Evolutionary conservation across 2,329 filamentous ascomycete species (phyloP).

Genomic region (Diaporthe amygdali): DNA sequence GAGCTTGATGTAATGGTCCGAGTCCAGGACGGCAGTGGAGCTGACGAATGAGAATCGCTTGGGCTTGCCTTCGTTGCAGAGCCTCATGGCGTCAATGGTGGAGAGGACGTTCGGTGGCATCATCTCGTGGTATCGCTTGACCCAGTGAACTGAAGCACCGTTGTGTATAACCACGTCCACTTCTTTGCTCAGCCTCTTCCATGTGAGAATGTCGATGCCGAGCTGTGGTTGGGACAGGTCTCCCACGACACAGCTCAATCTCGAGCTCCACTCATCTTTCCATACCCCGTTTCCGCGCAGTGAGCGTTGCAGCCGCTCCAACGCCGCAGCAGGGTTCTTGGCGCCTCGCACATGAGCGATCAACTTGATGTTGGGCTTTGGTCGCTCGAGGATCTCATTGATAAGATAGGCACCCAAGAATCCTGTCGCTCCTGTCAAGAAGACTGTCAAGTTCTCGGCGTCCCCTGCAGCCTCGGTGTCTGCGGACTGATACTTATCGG

Average conservation of each 20-base stretch:
- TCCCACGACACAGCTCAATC: constrained; percentile 73
- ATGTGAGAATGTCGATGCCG: constrained; percentile 70
- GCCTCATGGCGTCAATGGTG: constrained; percentile 75
- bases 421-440: constrained; percentile 88
- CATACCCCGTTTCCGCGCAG: constrained; percentile 82
- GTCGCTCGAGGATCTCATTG: constrained; percentile 72
- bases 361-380: constrained; percentile 59
- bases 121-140: constrained; percentile 76
- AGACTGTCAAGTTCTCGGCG: constrained; percentile 58
- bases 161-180: constrained; percentile 84
- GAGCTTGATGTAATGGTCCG: constrained; percentile 77
- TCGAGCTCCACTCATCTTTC: constrained; percentile 67
- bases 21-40: constrained; percentile 84
- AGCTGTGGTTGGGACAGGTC: constrained; percentile 76
- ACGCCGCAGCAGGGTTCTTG: constrained; percentile 62
- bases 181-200: constrained; percentile 67
- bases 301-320: constrained; percentile 69
- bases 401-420: constrained; percentile 86
- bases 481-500: constrained; percentile 36
- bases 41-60: constrained; percentile 84
- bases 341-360: constrained; percentile 76
- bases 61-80: constrained; percentile 78
- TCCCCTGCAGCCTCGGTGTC: constrained; percentile 34
- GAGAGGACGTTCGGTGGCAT: constrained; percentile 76
- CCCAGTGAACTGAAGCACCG: constrained; percentile 82